Base-by-base conservation (phyloP, 176 grass and related monocot genomes). In the Oryza brachyantha region DNA sequence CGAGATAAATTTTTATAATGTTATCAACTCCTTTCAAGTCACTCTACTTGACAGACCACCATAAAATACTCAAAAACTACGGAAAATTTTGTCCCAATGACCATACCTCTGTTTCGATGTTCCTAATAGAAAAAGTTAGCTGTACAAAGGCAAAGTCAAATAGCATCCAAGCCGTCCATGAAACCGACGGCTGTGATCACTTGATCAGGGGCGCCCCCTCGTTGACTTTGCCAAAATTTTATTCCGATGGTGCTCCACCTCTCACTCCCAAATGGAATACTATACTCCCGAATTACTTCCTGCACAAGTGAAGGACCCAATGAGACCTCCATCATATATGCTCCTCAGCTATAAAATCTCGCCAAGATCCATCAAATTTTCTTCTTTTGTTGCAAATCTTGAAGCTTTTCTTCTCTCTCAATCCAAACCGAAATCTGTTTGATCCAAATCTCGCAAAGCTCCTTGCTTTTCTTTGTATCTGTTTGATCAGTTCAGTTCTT, bases 201-300 rank as follows among this genome's bases (percentile, higher is more conserved):
- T n/a, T 21, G 66, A 64, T n/a, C 40, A 72, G 10, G 1, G 10
- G 2, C 70, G 19, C n/a, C n/a, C 0, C 26, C 40, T 76, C 14
- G 76, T 76, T 89, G 87, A 89, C 82, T 81, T 65, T 31, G 1
- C 35, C 48, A 76, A 76, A 66, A 46, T 76, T 76, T 37, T 89
- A 72, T 81, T 89, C 64, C 43, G 14, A 70, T 89, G 59, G 82
- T 89, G 82, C 70, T 84, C 82, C 35, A 27, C 86, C 86, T 88
- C 86, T 80, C 70, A 6, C 70, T 62, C 14, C 31, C 32, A 61
- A 41, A n/a, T 13, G 52, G 75, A 63, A 64, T 84, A 84, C 42
- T 28, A 68, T 84, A 84, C 32, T 74, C 68, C 0, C 48, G 13
- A 54, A 84, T 88, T 63, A 35, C 76, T 84, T 88, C 81, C 57